Evolutionary conservation across 2,329 filamentous ascomycete genomes (phyloP).

Genomic region (Clarireedia homoeocarpa): DNA sequence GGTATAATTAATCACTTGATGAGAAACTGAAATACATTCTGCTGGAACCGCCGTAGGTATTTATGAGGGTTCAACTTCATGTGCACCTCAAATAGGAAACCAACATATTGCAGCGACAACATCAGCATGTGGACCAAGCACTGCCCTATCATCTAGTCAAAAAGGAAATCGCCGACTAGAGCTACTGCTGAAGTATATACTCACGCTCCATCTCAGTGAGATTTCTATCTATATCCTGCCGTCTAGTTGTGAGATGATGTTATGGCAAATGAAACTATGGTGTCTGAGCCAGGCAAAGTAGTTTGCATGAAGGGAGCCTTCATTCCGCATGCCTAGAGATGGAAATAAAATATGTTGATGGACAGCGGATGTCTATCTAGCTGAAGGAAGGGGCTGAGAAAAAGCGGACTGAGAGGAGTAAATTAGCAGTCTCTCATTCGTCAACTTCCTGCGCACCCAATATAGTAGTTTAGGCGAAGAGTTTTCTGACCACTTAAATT

Average conservation of each 20-base stretch:
- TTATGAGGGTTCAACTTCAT: not conserved
- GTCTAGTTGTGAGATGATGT: too few species aligned
- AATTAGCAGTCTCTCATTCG: not conserved
- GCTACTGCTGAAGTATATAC: too few species aligned
- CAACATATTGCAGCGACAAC: not conserved
- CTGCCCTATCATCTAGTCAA: not conserved
- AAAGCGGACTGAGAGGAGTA: not conserved
- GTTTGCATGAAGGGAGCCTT: too few species aligned
- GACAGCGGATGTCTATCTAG: not conserved
- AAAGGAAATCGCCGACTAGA: not conserved
- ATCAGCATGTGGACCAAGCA: not conserved
- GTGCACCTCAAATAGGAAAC: not conserved
- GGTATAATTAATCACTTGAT: not conserved
- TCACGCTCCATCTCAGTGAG: too few species aligned
- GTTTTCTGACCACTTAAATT: not conserved
- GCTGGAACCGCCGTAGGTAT: not conserved
- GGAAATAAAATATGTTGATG: too few species aligned
- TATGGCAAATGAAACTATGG: too few species aligned
- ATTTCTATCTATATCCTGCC: too few species aligned
- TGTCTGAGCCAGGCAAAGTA: too few species aligned
- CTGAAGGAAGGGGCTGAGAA: not conserved
- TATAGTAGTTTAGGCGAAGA: not conserved
- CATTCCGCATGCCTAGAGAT: too few species aligned
- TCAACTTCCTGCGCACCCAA: conserved; percentile 1
- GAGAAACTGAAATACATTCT: not conserved